These are phyloP conservation scores for Graphilbum fragrans DNA, from an alignment of 2,329 filamentous ascomycete species.

Conservation along the genomic window DNA sequence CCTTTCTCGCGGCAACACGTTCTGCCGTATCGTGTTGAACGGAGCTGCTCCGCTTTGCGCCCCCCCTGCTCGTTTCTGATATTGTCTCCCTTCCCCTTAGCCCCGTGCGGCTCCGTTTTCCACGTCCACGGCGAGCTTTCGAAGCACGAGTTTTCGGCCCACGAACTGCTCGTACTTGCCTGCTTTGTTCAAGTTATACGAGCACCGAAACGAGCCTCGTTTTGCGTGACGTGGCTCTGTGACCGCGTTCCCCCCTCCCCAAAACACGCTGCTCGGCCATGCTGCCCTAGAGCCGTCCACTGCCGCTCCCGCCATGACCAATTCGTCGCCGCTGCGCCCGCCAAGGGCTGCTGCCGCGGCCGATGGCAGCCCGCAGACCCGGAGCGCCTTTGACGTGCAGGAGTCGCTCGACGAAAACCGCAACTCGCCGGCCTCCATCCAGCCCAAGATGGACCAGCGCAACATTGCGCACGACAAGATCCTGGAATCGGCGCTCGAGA, in stretches of 20 bases:
- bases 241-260: too few relatives aligned
- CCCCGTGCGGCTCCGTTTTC: too few relatives aligned
- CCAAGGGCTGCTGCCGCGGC: not conserved
- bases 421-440: conserved; percentile 20
- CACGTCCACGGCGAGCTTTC: too few relatives aligned
- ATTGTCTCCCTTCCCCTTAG: too few relatives aligned
- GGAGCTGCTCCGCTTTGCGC: not conserved
- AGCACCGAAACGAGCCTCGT: too few relatives aligned
- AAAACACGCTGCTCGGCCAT: not conserved
- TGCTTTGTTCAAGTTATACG: too few relatives aligned
- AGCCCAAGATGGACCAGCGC: conserved; percentile 16
- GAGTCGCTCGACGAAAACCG: conserved; percentile 17
- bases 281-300: not conserved
- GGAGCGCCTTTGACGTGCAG: conserved; percentile 10
- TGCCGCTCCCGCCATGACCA: conserved; percentile 13
- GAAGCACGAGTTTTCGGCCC: too few relatives aligned
- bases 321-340: conserved; percentile 15
- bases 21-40: too few relatives aligned
- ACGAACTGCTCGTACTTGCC: too few relatives aligned
- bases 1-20: too few relatives aligned
- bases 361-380: not conserved
- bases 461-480: conserved; percentile 17
- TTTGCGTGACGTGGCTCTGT: too few relatives aligned
- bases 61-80: too few relatives aligned
- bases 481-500: conserved; percentile 11